Conservation (phyloP, 805 yeast genomes). For the Candida chilensis region DNA sequence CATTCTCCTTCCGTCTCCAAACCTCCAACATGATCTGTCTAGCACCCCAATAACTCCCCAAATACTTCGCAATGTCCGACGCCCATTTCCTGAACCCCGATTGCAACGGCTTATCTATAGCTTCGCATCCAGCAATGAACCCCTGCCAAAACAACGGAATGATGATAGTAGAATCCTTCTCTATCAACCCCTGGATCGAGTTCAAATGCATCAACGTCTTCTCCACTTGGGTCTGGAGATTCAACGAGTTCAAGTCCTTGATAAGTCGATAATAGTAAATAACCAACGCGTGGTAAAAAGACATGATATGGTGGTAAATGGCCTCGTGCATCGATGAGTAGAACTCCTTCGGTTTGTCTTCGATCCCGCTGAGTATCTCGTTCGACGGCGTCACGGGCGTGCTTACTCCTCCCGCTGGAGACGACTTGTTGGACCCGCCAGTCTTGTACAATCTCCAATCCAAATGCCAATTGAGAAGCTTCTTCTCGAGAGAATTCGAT, state of each 20-base stretch:
- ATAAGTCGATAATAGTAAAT: conserved; percentile 67
- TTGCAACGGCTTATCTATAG: conserved; percentile 48
- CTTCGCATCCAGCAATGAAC: conserved; percentile 80
- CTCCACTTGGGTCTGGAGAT: conserved; percentile 54
- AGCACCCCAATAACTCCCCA: conserved; percentile 81
- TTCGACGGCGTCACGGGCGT: neutral
- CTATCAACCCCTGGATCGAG: conserved; percentile 48
- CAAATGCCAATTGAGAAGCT: conserved; percentile 55
- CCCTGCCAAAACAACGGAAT: conserved; percentile 87
- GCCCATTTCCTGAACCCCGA: conserved; percentile 68
- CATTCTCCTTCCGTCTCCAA: conserved; percentile 64
- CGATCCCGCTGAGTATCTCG: neutral
- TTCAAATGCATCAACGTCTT: conserved; percentile 57
- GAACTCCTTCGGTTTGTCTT: conserved; percentile 17
- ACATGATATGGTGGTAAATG: conserved; percentile 69
- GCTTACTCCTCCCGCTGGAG: conserved; percentile 2
- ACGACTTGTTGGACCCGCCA: conserved; percentile 9
- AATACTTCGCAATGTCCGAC: conserved; percentile 41
- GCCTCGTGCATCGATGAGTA: conserved; percentile 57
- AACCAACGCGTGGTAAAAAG: conserved; percentile 64
- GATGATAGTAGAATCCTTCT: conserved; percentile 45
- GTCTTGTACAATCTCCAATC: conserved; percentile 58
- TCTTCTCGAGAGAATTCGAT: conserved; percentile 32
- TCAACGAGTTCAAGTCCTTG: conserved; percentile 40
- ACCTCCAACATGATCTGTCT: conserved; percentile 80